A percentile compares a stretch with the other conserved stretches of the same genome.
Evolutionary conservation across 805 yeast genomes (phyloP).

Genomic region (Metschnikowia borealis): DNA sequence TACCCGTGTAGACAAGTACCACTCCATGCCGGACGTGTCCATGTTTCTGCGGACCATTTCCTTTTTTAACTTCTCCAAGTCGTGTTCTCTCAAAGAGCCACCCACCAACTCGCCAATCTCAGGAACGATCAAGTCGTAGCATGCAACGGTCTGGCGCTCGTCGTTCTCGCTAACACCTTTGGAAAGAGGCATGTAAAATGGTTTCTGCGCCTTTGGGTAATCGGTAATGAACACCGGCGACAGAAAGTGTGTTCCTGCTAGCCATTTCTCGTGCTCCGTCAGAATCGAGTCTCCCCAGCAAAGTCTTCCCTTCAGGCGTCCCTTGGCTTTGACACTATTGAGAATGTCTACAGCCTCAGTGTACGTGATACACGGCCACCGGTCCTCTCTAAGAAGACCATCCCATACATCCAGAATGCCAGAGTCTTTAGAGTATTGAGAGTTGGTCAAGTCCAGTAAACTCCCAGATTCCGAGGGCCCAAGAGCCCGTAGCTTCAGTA

Average conservation of each 20-base stretch:
- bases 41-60: constrained; percentile 55
- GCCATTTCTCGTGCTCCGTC: constrained; percentile 89
- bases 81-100: constrained; percentile 87
- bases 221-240: constrained; percentile 87
- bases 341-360: constrained; percentile 62
- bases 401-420: constrained; percentile 56
- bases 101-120: constrained; percentile 93
- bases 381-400: constrained; percentile 34
- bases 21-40: constrained; percentile 57
- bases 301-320: constrained; percentile 28
- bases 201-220: constrained; percentile 75
- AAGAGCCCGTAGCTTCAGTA: constrained; percentile 8
- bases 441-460: constrained; percentile 27
- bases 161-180: constrained; percentile 20
- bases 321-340: constrained; percentile 39
- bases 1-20: constrained; percentile 75
- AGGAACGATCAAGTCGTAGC: constrained; percentile 87
- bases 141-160: constrained; percentile 63
- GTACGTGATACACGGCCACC: constrained; percentile 74
- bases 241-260: constrained; percentile 64
- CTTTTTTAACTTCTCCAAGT: constrained; percentile 39
- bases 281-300: constrained; percentile 72
- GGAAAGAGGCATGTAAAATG: constrained; percentile 83
- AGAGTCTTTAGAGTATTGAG: constrained; percentile 38
- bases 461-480: constrained; percentile 1